Evolutionary conservation across 139 green algal genomes (phyloP), one percentile per base, ranked within the genome.

Genomic region (Gonium pectorale): DNA sequence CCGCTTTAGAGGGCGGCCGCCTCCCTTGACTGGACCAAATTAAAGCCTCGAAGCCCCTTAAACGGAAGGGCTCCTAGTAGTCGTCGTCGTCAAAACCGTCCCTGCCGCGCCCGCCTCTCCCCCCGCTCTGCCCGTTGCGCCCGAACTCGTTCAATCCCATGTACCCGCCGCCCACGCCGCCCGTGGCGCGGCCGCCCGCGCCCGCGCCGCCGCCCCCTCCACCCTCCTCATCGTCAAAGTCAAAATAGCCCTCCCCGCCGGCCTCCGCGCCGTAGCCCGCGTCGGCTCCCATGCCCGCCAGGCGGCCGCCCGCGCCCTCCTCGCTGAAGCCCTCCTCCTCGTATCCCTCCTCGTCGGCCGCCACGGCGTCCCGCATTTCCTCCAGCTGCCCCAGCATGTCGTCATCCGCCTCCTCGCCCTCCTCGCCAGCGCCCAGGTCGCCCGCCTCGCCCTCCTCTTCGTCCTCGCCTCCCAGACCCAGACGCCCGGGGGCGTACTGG

Each of bases 301-400:
- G 17, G n/a, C n/a, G n/a, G n/a, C n/a, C n/a, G n/a, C n/a, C n/a
- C n/a, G n/a, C n/a, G n/a, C n/a, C n/a, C n/a, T n/a, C n/a, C n/a
- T 67, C 60, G 3, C 38, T 9, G 3, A 44, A 44, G 31, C 31
- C 54, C 37, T 31, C 54, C 24, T 70, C 59, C 41, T 60, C 75
- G 27, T 71, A 59, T 11, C 26, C 74, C 24, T 81, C 56, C 74
- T 60, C 75, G 27, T 3, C 41, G 24, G 15, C 38, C 9, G 40
- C 59, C 33, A 26, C 71, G 11, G 31, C 71, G 17, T 15, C 41
- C 26, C 75, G 75, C 59, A 82, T 17, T 29, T 71, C 59, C 60
- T 82, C 75, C 75, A 82, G 40, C 60, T 82, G 59, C 59, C 75
- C 75, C 38, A 82, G 24, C 75, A 82, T 82, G 60, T 68, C 73